Base-by-base conservation (phyloP, 2,329 filamentous ascomycete genomes). In the Lecanosticta acicola region DNA sequence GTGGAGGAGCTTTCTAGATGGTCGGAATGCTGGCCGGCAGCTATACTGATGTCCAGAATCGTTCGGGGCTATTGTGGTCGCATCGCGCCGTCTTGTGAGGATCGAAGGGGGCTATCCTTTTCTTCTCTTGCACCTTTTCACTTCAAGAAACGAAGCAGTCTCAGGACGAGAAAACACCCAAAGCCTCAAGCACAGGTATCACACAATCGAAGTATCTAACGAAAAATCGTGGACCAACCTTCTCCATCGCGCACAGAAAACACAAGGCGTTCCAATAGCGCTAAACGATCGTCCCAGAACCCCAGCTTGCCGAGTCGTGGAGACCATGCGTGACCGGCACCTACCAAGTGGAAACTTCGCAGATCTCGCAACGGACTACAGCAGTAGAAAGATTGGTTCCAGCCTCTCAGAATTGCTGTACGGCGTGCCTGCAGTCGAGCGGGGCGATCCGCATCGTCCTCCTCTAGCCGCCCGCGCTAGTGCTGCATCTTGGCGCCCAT, bases 391-490 rank as follows among this genome's bases (percentile, higher is more conserved):
- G 24, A 29, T 11, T 5, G 11, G 7, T 29, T 11, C 41, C 46
- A 43, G 24, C 51, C 51, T 54, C 47, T 54, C 49, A 49, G 33
- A 35, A 33, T n/a, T 26, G 48, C 53, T 32, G 19, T 32, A 34
- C 48, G 41, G 39, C 47, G 51, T 50, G 50, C 52, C 44, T 46
- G 50, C 44, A 53, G 40, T 20, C 37, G 19, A 40, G 38, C 49
- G 45, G 41, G 39, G 38, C 46, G 46, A 49, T 37, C 46, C 41
- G 46, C 21, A 29, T 5, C 32, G 41, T 43, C 36, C 50, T 34
- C 41, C 26, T 45, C 29, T 55, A 52, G 50, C 38, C 53, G 53
- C 53, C 46, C 40, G 41, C 45, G 48, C 53, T 53, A 55, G 45
- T 14, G 20, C 21, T 11, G 26, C 11, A 13, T 16, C 53, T 54